A percentile compares a stretch with the other conserved stretches of the same genome.
These are phyloP conservation scores for Anastatica hierochuntica DNA, from an alignment of 345 rosid species.

Conservation along the genomic window DNA sequence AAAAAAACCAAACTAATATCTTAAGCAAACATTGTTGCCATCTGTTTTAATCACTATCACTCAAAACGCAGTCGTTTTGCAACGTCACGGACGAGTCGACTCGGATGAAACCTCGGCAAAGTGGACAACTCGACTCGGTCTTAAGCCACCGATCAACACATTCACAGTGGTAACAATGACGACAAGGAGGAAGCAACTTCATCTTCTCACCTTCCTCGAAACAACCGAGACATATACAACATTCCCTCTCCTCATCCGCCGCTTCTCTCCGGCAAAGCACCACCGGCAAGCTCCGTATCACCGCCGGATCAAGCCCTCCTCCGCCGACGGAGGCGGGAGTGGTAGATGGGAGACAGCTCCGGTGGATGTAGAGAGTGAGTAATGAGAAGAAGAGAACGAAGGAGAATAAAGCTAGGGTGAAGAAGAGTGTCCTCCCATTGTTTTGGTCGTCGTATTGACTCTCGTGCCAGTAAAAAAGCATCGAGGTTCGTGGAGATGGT, in stretches of 20 bases:
- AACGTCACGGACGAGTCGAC: constrained; percentile 16
- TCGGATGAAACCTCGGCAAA: constrained; percentile 43
- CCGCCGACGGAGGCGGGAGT: background rate
- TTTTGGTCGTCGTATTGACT: constrained; percentile 23
- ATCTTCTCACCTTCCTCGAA: constrained; percentile 65
- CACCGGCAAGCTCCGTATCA: constrained; percentile 15
- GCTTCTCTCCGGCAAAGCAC: constrained; percentile 10
- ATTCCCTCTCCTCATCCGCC: constrained; percentile 26
- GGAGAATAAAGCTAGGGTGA: constrained; percentile 14
- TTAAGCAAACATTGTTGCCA: background rate
- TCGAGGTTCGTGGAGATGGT: constrained; percentile 16
- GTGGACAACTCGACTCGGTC: constrained; percentile 57
- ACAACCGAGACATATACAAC: constrained; percentile 60
- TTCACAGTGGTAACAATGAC: constrained; percentile 50
- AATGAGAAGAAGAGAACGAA: constrained; percentile 12
- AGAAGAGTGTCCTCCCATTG: constrained; percentile 14
- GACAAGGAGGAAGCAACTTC: constrained; percentile 54
- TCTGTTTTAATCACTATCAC: constrained; percentile 7
- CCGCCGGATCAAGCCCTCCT: constrained; percentile 19
- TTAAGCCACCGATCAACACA: constrained; percentile 68
- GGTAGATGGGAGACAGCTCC: constrained; percentile 6
- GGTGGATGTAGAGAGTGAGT: constrained; percentile 25
- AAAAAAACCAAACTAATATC: constrained; percentile 14
- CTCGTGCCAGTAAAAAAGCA: constrained; percentile 27
- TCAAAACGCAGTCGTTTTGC: constrained; percentile 10